A percentile compares a stretch with the other conserved stretches of the same genome.
These are phyloP conservation scores for Leersia perrieri DNA, from an alignment of 176 grass and related monocot genomes.

Conservation along the genomic window DNA sequence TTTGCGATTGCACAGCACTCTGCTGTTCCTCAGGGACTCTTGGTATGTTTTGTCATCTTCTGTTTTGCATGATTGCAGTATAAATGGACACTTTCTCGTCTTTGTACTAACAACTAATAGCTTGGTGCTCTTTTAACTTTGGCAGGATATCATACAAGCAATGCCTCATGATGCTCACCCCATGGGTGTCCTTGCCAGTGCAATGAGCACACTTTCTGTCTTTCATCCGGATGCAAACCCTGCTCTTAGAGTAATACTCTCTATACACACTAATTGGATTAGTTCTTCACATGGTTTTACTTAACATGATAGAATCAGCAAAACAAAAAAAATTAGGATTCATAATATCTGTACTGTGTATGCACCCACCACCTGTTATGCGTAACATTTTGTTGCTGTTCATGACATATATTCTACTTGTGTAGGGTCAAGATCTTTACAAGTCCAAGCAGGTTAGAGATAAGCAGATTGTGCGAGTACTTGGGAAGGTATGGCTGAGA, in stretches of 20 bases:
- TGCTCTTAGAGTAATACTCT: constrained; percentile 75
- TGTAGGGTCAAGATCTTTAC: constrained; percentile 93
- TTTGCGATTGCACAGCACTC: constrained; percentile 92
- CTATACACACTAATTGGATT: not conserved
- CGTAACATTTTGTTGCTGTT: constrained; percentile 8
- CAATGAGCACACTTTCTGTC: constrained; percentile 92
- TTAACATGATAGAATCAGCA: not conserved
- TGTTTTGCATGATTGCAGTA: not conserved
- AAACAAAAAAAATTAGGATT: not conserved
- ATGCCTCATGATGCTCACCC: constrained; percentile 99
- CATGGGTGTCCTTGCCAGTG: constrained; percentile 96
- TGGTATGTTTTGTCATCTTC: constrained; percentile 50
- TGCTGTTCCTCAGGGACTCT: constrained; percentile 85
- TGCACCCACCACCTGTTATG: not conserved
- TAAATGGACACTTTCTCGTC: not conserved
- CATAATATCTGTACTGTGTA: not conserved
- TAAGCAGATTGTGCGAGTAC: constrained; percentile 91
- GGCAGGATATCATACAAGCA: constrained; percentile 88
- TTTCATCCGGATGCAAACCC: constrained; percentile 99
- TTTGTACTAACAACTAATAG: not conserved
- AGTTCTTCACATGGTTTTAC: not conserved
- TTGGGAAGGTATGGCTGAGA: constrained; percentile 73
- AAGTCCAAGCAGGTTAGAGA: constrained; percentile 87
- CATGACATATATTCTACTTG: constrained; percentile 8
- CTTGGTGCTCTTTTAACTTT: not conserved